Evolutionary conservation across 352 stramenopile species (phyloP).

Genomic region (Peronosclerospora sorghi): DNA sequence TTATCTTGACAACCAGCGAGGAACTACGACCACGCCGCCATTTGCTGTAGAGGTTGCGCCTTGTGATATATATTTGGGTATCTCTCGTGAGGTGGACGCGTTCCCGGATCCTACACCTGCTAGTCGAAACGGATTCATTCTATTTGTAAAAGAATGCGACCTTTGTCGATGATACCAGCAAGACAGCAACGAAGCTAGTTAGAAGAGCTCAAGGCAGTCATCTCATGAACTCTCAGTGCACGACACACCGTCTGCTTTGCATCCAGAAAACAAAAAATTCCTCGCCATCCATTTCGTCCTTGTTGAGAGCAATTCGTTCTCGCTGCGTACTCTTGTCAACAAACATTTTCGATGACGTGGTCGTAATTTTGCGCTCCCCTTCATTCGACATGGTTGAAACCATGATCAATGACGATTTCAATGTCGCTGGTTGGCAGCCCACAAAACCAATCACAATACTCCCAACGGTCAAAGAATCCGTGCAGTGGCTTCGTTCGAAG

Average conservation of each 20-base stretch:
- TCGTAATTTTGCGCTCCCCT: conserved; percentile 7
- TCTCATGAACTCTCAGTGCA: conserved; percentile 13
- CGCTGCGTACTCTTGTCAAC: conserved; percentile 6
- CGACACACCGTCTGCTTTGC: conserved; percentile 20
- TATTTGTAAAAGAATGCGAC: conserved; percentile 21
- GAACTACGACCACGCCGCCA: conserved; percentile 21
- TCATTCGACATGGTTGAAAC: conserved; percentile 18
- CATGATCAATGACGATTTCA: conserved; percentile 5
- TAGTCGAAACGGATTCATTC: conserved; percentile 16
- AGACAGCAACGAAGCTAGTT: conserved; percentile 7
- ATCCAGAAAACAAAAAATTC: conserved; percentile 8
- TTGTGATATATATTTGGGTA: not conserved
- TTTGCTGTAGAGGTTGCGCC: conserved; percentile 15
- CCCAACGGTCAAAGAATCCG: conserved; percentile 12
- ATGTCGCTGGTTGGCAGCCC: not conserved
- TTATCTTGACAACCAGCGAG: conserved; percentile 28
- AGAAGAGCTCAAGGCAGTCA: conserved; percentile 19
- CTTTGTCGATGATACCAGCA: conserved; percentile 1
- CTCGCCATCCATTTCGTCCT: conserved; percentile 1
- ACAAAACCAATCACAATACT: conserved; percentile 18
- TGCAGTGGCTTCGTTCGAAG: conserved; percentile 11
- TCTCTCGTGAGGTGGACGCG: not conserved
- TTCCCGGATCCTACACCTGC: not conserved
- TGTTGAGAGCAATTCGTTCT: conserved; percentile 10
- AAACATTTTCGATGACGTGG: conserved; percentile 10